phyloP scores from a whole-genome alignment of 352 stramenopile genomes.

The Phytophthora multivora region DNA sequence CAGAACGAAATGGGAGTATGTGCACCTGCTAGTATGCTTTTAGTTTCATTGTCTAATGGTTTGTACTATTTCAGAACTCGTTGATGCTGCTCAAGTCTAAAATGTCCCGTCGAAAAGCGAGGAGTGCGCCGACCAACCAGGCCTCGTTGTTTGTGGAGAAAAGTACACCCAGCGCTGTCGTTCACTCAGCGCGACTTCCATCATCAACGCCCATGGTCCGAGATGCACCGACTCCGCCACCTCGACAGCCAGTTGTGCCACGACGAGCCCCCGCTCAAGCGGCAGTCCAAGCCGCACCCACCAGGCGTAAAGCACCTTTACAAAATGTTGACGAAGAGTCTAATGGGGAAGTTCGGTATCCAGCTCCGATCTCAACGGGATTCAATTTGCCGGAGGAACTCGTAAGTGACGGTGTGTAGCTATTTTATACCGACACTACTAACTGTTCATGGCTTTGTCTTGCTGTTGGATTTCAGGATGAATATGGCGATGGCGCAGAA shows the following conservation, averaged over 20 bases:
- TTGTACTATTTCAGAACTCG: conserved; percentile 50
- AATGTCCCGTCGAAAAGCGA: conserved; percentile 73
- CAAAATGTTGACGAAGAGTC: conserved; percentile 42
- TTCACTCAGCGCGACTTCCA: conserved; percentile 28
- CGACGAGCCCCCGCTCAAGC: conserved; percentile 18
- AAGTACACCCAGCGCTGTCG: conserved; percentile 30
- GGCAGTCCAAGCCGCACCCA: conserved; percentile 17
- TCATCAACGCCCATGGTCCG: conserved; percentile 15
- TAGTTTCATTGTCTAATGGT: neutral
- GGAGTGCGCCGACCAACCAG: conserved; percentile 74
- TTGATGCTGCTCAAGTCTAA: conserved; percentile 82
- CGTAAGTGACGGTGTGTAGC: conserved; percentile 20
- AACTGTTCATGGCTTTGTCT: no score
- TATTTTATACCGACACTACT: neutral
- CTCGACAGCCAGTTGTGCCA: conserved; percentile 20
- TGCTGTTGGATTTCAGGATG: conserved; percentile 35
- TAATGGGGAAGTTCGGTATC: conserved; percentile 32
- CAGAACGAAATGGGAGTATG: conserved; percentile 63
- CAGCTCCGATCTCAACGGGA: conserved; percentile 47
- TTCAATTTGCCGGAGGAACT: conserved; percentile 41
- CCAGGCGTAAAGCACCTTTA: conserved; percentile 22
- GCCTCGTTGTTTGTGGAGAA: conserved; percentile 73
- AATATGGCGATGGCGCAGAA: conserved; percentile 53
- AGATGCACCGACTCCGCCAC: conserved; percentile 24
- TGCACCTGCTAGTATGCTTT: neutral